Evolutionary conservation across 495 filamentous ascomycete species (phyloP), one percentile per base, ranked within the genome.

Genomic region (Penicillium turbatum): DNA sequence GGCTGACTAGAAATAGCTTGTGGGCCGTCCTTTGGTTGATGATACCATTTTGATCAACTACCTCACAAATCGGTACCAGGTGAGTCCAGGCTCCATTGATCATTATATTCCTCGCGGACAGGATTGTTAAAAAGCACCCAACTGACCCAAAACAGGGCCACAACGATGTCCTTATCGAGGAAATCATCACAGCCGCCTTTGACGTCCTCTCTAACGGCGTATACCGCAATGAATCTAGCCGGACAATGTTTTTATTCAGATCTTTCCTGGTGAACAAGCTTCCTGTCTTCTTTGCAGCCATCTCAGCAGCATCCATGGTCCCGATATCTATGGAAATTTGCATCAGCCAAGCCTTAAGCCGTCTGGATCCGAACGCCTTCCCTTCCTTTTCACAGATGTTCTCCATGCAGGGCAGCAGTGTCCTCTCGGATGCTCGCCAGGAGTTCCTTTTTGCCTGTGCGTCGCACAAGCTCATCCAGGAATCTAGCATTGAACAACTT

Each of bases 261-360:
- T 93, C 90, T 10, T 98, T 93, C 62, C 77, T 97, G 4, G 87
- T 93, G 53, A 97, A 98, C 74, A 96, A 96, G 66, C 73, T 97
- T 3, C 93, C 95, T 0, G 62, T 86, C 6, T 84, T 97, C 17
- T 75, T 98, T 9, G 74, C 79, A 9, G 80, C 82, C 24, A 79
- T 95, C 49, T 60, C 77, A 6, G 67, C 70, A 7, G 75, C 81
- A 5, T 75, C 83, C 6, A 89, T 87, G 69, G 74, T 82, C 5
- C 80, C 84, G 0, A 71, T 91, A 36, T 82, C 86, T 6, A 69
- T 88, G 42, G 88, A 93, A 62, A 72, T 83, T 53, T 95, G 87
- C 68, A 89, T 96, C 58, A 85, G 84, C 16, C 82, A 89, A 63
- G 90, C 90, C 0, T 73, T 96, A 16, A 78, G 71, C 24, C 86